phyloP scores from a whole-genome alignment of 257 asterid species.

The Rubia yunnanensis region DNA sequence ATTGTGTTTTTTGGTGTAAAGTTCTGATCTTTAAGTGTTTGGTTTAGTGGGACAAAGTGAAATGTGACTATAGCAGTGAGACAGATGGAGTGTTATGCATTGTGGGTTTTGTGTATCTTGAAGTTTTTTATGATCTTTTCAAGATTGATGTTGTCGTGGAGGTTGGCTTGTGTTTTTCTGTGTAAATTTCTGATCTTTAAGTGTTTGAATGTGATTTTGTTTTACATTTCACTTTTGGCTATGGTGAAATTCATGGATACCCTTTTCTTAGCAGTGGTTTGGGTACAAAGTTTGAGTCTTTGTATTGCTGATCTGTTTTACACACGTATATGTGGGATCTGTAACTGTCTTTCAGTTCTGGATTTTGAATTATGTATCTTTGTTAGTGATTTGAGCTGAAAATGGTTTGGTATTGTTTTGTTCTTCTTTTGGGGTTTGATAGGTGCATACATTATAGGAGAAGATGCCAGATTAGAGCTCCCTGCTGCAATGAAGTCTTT shows the following conservation, averaged over 20 bases:
- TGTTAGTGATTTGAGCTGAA: not conserved
- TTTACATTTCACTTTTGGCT: not conserved
- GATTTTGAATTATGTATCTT: not conserved
- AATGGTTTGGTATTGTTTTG: not conserved
- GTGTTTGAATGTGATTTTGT: not conserved
- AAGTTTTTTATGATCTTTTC: not conserved
- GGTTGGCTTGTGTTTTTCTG: not conserved
- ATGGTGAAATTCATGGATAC: not conserved
- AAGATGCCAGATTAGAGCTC: conserved; percentile 40
- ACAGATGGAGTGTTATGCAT: no score
- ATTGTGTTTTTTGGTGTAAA: not conserved
- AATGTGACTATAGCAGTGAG: not conserved
- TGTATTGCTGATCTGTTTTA: conserved; percentile 6
- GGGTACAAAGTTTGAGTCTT: conserved; percentile 1
- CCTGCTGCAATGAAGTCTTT: conserved; percentile 39
- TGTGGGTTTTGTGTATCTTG: no score
- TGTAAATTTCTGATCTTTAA: conserved; percentile 13
- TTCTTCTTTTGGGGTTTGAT: not conserved
- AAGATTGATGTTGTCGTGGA: not conserved
- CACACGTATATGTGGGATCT: not conserved
- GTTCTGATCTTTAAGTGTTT: conserved; percentile 10
- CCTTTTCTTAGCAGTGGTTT: not conserved
- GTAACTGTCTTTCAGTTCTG: not conserved
- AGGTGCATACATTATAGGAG: conserved; percentile 49
- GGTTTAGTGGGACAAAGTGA: no score